These are phyloP conservation scores for Heliamphora exappendiculata DNA, from an alignment of 148 eudicot genomes.

Conservation along the genomic window DNA sequence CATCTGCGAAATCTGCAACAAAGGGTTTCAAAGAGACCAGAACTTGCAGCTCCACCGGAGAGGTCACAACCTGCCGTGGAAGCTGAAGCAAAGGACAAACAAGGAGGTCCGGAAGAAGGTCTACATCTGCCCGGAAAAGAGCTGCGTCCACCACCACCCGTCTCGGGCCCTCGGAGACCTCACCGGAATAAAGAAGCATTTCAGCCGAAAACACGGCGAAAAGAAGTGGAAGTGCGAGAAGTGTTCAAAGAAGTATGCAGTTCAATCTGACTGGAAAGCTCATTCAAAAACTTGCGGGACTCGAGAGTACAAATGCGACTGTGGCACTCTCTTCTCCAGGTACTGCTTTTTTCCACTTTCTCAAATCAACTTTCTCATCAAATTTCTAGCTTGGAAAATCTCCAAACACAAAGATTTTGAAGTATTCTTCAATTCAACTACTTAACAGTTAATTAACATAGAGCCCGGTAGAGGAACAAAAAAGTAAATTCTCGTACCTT, in stretches of 20 bases:
- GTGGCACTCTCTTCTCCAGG: slow-evolving; percentile 97
- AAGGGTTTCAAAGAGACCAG: slow-evolving; percentile 89
- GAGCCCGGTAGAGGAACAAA: no score
- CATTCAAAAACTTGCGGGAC: slow-evolving; percentile 91
- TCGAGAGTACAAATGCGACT: slow-evolving; percentile 92
- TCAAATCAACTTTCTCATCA: slow-evolving; percentile 6
- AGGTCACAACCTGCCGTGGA: slow-evolving; percentile 90
- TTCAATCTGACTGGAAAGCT: slow-evolving; percentile 93
- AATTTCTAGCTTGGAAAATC: not conserved
- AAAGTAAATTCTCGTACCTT: no score
- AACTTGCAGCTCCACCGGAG: slow-evolving; percentile 81
- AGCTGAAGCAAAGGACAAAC: slow-evolving; percentile 49
- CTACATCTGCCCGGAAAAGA: slow-evolving; percentile 67
- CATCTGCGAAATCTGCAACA: slow-evolving; percentile 87
- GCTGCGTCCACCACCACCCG: slow-evolving; percentile 66
- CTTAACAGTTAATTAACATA: no score
- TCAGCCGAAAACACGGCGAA: slow-evolving; percentile 83
- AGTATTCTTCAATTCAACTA: no score
- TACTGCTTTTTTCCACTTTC: slow-evolving; percentile 15
- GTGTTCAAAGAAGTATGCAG: slow-evolving; percentile 89
- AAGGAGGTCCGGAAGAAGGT: slow-evolving; percentile 67
- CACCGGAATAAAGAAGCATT: slow-evolving; percentile 86
- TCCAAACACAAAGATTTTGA: no score
- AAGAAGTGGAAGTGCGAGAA: slow-evolving; percentile 95
- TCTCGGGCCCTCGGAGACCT: slow-evolving; percentile 75